Percentiles rank a stretch among this genome's conserved stretches.
These are phyloP conservation scores for Misopates orontium DNA, from an alignment of 257 asterid species.

Conservation along the genomic window DNA sequence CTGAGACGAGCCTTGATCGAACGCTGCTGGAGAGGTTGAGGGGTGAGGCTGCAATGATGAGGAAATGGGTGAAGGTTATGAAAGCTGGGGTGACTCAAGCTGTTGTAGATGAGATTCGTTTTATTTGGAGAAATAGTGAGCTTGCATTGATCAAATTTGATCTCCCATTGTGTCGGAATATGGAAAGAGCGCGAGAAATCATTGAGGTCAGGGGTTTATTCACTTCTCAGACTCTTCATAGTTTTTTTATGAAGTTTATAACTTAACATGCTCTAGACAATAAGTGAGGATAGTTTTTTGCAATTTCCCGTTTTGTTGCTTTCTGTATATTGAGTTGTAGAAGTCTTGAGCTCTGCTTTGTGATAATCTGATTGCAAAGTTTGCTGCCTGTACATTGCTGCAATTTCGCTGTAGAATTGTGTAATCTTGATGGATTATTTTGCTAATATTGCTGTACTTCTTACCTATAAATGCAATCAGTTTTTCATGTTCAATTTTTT, in stretches of 20 bases:
- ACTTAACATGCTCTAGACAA: background rate
- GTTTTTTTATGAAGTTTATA: background rate
- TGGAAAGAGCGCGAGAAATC: constrained; percentile 85
- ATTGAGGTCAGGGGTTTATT: constrained; percentile 58
- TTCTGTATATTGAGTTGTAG: background rate
- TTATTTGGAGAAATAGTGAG: constrained; percentile 66
- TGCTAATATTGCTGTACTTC: too few species aligned
- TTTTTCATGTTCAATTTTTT: too few species aligned
- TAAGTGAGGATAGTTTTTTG: background rate
- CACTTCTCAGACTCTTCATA: constrained; percentile 16
- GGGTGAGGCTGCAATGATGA: constrained; percentile 60
- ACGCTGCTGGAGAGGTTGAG: constrained; percentile 68
- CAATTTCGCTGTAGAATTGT: background rate
- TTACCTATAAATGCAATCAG: too few species aligned
- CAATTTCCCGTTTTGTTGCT: background rate
- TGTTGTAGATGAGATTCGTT: constrained; percentile 65
- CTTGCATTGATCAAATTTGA: constrained; percentile 92
- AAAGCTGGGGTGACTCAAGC: constrained; percentile 85
- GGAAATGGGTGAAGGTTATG: constrained; percentile 86
- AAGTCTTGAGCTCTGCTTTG: background rate
- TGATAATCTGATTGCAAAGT: background rate
- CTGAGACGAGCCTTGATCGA: constrained; percentile 60
- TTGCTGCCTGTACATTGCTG: background rate
- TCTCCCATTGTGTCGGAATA: constrained; percentile 72
- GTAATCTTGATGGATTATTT: too few species aligned